phyloP scores from a whole-genome alignment of 176 grass and related monocot genomes.

The Aegilops bicornis region DNA sequence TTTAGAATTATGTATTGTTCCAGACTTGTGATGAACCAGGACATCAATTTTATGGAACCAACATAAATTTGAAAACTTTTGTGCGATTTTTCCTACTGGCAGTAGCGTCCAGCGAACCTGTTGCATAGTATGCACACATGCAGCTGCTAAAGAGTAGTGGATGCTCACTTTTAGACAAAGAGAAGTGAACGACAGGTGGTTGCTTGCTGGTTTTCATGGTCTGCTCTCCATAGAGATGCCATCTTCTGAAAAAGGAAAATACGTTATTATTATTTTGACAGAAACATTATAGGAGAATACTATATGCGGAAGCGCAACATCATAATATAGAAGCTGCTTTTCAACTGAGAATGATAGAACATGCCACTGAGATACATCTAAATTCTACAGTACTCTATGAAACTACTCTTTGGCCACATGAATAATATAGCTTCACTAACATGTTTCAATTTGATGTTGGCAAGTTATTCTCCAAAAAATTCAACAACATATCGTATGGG shows the following conservation, averaged over 20 bases:
- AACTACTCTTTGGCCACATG: background rate
- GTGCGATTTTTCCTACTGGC: background rate
- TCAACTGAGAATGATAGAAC: background rate
- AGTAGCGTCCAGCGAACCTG: background rate
- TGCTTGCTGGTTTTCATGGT: constrained; percentile 6
- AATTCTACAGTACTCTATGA: background rate
- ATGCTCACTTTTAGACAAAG: background rate
- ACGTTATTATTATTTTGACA: background rate
- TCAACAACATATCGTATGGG: background rate
- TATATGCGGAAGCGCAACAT: background rate
- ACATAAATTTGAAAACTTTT: background rate
- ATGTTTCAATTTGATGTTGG: background rate
- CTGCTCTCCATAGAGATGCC: background rate
- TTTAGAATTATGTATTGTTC: constrained; percentile 8
- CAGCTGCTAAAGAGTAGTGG: background rate
- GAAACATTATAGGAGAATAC: background rate
- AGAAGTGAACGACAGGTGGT: background rate
- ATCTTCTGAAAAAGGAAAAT: background rate
- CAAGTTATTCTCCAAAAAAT: background rate
- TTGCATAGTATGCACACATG: background rate
- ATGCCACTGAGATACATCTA: background rate
- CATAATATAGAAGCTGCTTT: background rate
- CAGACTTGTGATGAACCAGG: background rate
- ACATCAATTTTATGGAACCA: background rate
- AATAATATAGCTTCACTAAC: background rate